Conservation (phyloP, 2,329 filamentous ascomycete species). For the Aspergillus melleus region DNA sequence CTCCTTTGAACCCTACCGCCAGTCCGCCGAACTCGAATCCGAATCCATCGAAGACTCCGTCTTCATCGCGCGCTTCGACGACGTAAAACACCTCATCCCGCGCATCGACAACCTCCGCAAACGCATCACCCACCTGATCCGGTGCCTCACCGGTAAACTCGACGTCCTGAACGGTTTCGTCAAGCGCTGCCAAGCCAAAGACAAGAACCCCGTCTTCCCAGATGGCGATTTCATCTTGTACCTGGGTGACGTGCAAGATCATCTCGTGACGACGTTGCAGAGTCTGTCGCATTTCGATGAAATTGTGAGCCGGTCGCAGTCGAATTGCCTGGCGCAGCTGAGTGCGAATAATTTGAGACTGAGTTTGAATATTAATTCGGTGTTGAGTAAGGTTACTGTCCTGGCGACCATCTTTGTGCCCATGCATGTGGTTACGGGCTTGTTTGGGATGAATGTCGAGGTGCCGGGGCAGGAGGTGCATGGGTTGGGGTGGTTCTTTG, state of each 20-base stretch:
- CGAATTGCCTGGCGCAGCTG: slow-evolving; percentile 91
- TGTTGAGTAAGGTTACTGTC: slow-evolving; percentile 90
- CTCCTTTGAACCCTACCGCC: slow-evolving; percentile 83
- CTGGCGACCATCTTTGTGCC: slow-evolving; percentile 91
- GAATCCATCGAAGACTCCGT: slow-evolving; percentile 94
- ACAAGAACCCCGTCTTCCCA: slow-evolving; percentile 88
- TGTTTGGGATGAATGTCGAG: slow-evolving; percentile 53
- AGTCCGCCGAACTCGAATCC: slow-evolving; percentile 77
- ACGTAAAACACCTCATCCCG: slow-evolving; percentile 79
- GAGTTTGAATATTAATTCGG: slow-evolving; percentile 80
- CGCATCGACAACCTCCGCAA: slow-evolving; percentile 86
- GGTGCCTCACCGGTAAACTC: slow-evolving; percentile 87
- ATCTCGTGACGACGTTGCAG: slow-evolving; percentile 96
- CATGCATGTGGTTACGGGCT: slow-evolving; percentile 77
- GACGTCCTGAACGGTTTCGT: slow-evolving; percentile 96
- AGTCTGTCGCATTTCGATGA: slow-evolving; percentile 94
- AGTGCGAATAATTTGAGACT: slow-evolving; percentile 86
- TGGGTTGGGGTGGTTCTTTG: slow-evolving; percentile 48
- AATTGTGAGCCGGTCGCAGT: slow-evolving; percentile 87
- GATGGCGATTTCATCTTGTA: slow-evolving; percentile 94
- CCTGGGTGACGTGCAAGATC: slow-evolving; percentile 94
- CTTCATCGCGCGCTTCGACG: slow-evolving; percentile 84
- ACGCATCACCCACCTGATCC: slow-evolving; percentile 86
- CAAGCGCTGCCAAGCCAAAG: slow-evolving; percentile 80
- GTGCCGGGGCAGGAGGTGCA: slow-evolving; percentile 42